Percentiles rank a stretch among this genome's conserved stretches.
Conservation (phyloP, 257 asterid genomes). For the Echites panduratus region DNA sequence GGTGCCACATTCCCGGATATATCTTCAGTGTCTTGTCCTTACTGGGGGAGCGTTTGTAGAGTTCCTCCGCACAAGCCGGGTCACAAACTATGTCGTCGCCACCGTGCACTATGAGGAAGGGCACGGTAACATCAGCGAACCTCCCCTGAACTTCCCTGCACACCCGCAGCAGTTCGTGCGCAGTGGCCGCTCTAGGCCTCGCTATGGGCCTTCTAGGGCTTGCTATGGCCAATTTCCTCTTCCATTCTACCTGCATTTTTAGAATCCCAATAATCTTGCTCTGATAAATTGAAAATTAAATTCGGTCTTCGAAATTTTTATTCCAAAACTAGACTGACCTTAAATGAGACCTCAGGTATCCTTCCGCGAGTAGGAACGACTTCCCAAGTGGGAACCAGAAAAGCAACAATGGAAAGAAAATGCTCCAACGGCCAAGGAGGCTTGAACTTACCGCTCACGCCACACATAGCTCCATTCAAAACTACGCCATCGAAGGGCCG, state of each 20-base stretch:
- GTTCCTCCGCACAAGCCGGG: constrained; percentile 50
- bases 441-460: constrained; percentile 83
- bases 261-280: not conserved
- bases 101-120: constrained; percentile 81
- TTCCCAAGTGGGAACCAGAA: constrained; percentile 56
- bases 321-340: constrained; percentile 36
- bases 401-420: constrained; percentile 74
- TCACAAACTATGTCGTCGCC: constrained; percentile 45
- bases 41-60: constrained; percentile 42
- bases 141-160: constrained; percentile 66
- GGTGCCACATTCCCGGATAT: constrained; percentile 88
- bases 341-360: constrained; percentile 64
- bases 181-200: constrained; percentile 95
- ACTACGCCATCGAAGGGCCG: constrained; percentile 69
- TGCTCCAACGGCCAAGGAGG: constrained; percentile 99
- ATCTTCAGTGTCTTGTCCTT: constrained; percentile 67
- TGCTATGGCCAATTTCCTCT: constrained; percentile 70
- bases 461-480: constrained; percentile 93
- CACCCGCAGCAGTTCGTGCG: constrained; percentile 69
- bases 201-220: constrained; percentile 66
- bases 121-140: constrained; percentile 56
- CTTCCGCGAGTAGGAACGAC: constrained; percentile 93
- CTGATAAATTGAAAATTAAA: not conserved
- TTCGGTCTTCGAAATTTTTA: not conserved
- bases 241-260: constrained; percentile 74